These are phyloP conservation scores for Penicillium flavigenum DNA, from an alignment of 495 filamentous ascomycete genomes.

Conservation along the genomic window DNA sequence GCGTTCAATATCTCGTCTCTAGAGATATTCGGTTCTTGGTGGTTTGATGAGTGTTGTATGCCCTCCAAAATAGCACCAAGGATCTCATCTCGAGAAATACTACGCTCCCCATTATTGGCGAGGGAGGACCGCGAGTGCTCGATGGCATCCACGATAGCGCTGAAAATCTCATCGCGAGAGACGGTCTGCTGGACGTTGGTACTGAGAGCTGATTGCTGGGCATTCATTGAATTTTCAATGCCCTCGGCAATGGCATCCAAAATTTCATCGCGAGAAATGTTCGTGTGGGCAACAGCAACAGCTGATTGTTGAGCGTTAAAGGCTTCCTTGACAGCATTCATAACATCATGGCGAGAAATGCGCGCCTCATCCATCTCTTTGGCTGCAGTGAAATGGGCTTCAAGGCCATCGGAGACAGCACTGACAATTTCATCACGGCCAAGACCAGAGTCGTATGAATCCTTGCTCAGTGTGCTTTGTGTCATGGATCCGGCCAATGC, in stretches of 20 bases:
- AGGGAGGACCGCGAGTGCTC: slow-evolving; percentile 18
- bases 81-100: slow-evolving; percentile 40
- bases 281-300: slow-evolving; percentile 25
- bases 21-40: slow-evolving; percentile 31
- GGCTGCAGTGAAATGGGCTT: slow-evolving; percentile 40
- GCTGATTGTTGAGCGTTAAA: slow-evolving; percentile 48
- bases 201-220: slow-evolving; percentile 37
- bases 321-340: slow-evolving; percentile 57
- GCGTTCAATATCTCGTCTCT: slow-evolving; percentile 48
- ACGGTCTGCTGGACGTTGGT: slow-evolving; percentile 12
- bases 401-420: slow-evolving; percentile 44
- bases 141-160: slow-evolving; percentile 54
- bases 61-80: slow-evolving; percentile 52
- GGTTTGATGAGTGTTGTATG: slow-evolving; percentile 21
- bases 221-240: slow-evolving; percentile 50
- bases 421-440: slow-evolving; percentile 48
- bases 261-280: slow-evolving; percentile 51
- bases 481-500: slow-evolving; percentile 39
- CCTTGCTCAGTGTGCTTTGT: slow-evolving; percentile 50
- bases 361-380: slow-evolving; percentile 40
- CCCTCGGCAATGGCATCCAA: slow-evolving; percentile 40
- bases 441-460: slow-evolving; percentile 48
- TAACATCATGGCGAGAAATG: slow-evolving; percentile 49
- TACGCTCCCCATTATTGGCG: slow-evolving; percentile 18
- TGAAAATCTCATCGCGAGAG: slow-evolving; percentile 47